phyloP scores from a whole-genome alignment of 345 rosid species.

The Pugionium dolabratum region DNA sequence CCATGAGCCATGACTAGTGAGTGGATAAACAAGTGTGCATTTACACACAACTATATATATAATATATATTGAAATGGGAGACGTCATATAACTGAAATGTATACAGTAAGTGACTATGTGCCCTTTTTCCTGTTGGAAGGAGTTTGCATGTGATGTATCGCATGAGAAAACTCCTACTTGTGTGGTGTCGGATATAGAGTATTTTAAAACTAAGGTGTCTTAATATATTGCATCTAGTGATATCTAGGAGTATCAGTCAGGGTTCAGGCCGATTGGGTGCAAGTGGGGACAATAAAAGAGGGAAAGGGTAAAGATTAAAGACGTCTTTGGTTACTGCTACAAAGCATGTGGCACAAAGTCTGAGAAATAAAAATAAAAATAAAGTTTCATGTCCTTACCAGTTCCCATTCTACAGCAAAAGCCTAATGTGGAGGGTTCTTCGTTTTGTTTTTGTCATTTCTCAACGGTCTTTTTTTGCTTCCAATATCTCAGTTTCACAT shows the following conservation, averaged over 20 bases:
- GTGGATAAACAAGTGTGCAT: slow-evolving; percentile 27
- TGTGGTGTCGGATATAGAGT: slow-evolving; percentile 27
- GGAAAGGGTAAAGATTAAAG: slow-evolving; percentile 8
- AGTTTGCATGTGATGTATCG: slow-evolving; percentile 31
- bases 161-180: slow-evolving; percentile 25
- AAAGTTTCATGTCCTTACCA: slow-evolving; percentile 36
- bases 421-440: slow-evolving; percentile 18
- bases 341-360: slow-evolving; percentile 39
- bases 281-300: slow-evolving; percentile 34
- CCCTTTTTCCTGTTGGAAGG: slow-evolving; percentile 22
- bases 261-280: slow-evolving; percentile 24
- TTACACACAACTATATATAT: neutral
- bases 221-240: slow-evolving; percentile 1
- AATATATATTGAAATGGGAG: neutral
- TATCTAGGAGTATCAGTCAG: slow-evolving; percentile 10
- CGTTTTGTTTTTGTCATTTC: slow-evolving; percentile 33
- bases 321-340: slow-evolving; percentile 34
- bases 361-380: slow-evolving; percentile 1
- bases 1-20: slow-evolving; percentile 30
- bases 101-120: slow-evolving; percentile 28
- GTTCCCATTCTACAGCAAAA: slow-evolving; percentile 41
- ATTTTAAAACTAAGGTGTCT: slow-evolving; percentile 5
- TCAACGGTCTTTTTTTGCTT: slow-evolving; percentile 33
- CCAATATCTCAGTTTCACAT: slow-evolving; percentile 29
- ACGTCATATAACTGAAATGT: slow-evolving; percentile 11